Base-by-base conservation (phyloP, 208 protist species). In the Leishmania tropica region DNA sequence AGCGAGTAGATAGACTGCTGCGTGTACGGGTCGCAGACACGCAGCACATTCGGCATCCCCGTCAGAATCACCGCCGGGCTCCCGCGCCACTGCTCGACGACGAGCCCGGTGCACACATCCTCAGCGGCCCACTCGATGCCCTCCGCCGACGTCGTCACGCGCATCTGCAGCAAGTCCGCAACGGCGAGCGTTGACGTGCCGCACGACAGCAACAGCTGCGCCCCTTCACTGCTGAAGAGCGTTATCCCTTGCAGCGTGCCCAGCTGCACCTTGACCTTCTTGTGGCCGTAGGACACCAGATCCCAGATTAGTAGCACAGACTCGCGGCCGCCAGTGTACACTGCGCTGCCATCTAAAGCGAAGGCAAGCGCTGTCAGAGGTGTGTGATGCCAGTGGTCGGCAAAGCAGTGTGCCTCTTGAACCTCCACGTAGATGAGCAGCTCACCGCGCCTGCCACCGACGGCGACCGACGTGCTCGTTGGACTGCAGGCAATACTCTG, bases 361-460 rank as follows among this genome's bases (percentile, higher is more conserved):
- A 97, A 97, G 72, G 81, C 65, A 15, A 97, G 79, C 45, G 90
- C 94, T 7, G 85, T 88, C 51, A 97, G 85, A 37, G 94, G 88
- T 19, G 94, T 97, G 88, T 97, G 94, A 84, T 97, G 94, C 94
- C 94, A 97, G 83, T 97, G 94, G 76, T 97, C 94, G 8, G 94
- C 85, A 83, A 97, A 97, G 83, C 87, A 90, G 83, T 97, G 91
- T 13, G 83, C 21, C 62, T 89, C 86, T 28, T 80, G 81, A 17
- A 94, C 80, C 45, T 89, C 86, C 62, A 89, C 89, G 78, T 89
- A 96, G 60, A 96, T 81, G 37, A 93, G 64, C 58, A 97, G 79
- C 87, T 97, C 94, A 37, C 94, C 94, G 3, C 94, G 91, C 5
- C 77, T 82, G 17, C 94, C 94, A 56, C 94, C 94, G 2, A 97